These are phyloP conservation scores for Tetracentron sinense DNA, from an alignment of 164 flowering plant genomes.

Conservation along the genomic window DNA sequence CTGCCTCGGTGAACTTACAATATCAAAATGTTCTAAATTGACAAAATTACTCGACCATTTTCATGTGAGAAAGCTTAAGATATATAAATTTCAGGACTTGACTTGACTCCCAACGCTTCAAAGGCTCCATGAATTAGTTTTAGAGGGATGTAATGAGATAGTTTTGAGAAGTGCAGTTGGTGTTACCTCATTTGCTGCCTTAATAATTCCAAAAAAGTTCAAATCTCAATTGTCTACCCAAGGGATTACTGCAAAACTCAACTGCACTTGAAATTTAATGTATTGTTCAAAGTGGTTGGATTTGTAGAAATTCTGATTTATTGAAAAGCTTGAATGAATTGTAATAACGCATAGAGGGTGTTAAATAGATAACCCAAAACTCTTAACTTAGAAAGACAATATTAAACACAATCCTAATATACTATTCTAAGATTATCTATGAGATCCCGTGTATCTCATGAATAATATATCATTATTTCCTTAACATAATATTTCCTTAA, in stretches of 20 bases:
- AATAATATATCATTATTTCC: no score
- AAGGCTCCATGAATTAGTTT: neutral
- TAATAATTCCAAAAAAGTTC: neutral
- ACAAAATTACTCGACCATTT: neutral
- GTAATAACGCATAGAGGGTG: no score
- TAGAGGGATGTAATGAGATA: neutral
- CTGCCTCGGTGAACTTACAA: neutral
- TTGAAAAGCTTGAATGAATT: no score
- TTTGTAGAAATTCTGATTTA: no score
- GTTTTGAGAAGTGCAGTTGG: neutral
- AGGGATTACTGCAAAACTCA: no score
- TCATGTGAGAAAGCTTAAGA: neutral
- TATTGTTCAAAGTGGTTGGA: neutral
- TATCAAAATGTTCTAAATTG: neutral
- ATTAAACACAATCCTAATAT: no score
- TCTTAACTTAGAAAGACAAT: no score
- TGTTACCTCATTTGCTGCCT: neutral
- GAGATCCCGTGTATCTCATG: no score
- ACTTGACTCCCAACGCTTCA: neutral
- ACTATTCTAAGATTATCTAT: no score
- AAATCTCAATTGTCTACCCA: neutral
- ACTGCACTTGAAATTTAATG: neutral
- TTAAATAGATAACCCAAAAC: no score
- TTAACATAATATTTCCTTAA: no score
- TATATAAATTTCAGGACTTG: neutral